phyloP scores from a whole-genome alignment of 2,329 filamentous ascomycete species.

The Aaosphaeria pasadenensis region DNA sequence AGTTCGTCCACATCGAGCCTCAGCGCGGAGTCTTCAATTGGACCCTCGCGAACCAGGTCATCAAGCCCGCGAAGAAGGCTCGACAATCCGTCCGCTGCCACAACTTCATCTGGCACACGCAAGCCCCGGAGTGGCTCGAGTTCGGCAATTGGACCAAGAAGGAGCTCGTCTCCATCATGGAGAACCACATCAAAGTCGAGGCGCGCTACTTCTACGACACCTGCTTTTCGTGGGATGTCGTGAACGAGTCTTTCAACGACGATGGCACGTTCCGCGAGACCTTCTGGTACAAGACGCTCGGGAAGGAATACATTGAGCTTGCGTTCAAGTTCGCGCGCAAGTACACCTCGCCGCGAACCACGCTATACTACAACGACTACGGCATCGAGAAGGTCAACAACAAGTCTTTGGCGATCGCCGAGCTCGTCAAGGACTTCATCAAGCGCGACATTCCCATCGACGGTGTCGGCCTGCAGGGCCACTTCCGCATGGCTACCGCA shows the following conservation, averaged over 20 bases:
- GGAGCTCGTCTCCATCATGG: conserved; percentile 55
- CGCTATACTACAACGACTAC: conserved; percentile 65
- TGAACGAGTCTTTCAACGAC: conserved; percentile 63
- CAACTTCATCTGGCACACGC: conserved; percentile 54
- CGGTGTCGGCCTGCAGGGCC: conserved; percentile 61
- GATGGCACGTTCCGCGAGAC: conserved; percentile 52
- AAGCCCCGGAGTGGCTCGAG: conserved; percentile 54
- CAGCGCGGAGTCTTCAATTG: conserved; percentile 57
- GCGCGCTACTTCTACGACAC: conserved; percentile 58
- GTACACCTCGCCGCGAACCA: conserved; percentile 53
- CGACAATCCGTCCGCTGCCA: conserved; percentile 60
- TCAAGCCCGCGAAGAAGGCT: conserved; percentile 38
- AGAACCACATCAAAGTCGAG: conserved; percentile 60
- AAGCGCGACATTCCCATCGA: conserved; percentile 51
- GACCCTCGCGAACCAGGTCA: conserved; percentile 52
- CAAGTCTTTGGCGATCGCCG: conserved; percentile 36
- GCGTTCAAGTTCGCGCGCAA: conserved; percentile 56
- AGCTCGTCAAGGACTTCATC: conserved; percentile 33
- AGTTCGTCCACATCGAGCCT: conserved; percentile 64
- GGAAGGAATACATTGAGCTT: conserved; percentile 55
- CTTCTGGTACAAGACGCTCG: conserved; percentile 56
- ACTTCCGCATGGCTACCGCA: conserved; percentile 57
- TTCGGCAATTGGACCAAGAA: conserved; percentile 55
- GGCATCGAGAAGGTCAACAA: conserved; percentile 57
- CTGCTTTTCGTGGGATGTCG: conserved; percentile 64